Percentiles rank a stretch among this genome's conserved stretches.
These are phyloP conservation scores for Malassezia sp. DNA, from an alignment of 1,284 basidiomycete species.

Conservation along the genomic window DNA sequence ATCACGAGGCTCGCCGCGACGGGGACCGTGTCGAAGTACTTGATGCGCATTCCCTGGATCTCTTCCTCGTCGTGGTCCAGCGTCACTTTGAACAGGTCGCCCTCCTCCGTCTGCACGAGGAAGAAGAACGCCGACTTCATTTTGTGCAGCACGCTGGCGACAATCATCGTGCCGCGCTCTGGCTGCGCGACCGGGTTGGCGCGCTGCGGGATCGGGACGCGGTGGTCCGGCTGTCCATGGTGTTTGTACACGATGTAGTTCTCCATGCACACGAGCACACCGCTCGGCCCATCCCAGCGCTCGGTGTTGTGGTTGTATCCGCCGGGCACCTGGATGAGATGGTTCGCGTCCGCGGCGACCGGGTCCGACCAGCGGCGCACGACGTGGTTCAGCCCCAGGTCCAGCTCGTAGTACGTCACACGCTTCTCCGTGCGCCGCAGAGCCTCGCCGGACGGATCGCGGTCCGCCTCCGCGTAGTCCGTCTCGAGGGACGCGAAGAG, in stretches of 20 bases:
- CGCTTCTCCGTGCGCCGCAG: slow-evolving; percentile 29
- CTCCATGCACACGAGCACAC: slow-evolving; percentile 44
- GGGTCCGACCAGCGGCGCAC: slow-evolving; percentile 43
- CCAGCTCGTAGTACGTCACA: slow-evolving; percentile 46
- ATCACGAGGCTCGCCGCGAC: slow-evolving; percentile 36
- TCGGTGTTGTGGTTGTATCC: slow-evolving; percentile 42
- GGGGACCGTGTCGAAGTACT: slow-evolving; percentile 46
- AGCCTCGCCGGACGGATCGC: slow-evolving; percentile 38
- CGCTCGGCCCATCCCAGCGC: slow-evolving; percentile 44
- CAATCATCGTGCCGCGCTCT: slow-evolving; percentile 32
- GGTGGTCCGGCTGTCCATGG: slow-evolving; percentile 37
- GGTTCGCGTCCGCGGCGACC: slow-evolving; percentile 32
- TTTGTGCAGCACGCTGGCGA: slow-evolving; percentile 42
- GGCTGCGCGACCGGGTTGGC: slow-evolving; percentile 30
- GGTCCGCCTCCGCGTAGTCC: slow-evolving; percentile 43
- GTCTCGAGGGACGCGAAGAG: slow-evolving; percentile 43
- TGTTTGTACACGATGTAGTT: slow-evolving; percentile 45
- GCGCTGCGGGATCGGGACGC: slow-evolving; percentile 42
- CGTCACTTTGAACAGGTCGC: slow-evolving; percentile 45
- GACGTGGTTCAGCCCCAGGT: slow-evolving; percentile 45
- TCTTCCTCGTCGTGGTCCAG: slow-evolving; percentile 46
- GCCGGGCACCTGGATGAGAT: slow-evolving; percentile 42
- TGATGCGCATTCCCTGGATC: slow-evolving; percentile 36
- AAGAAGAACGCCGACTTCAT: slow-evolving; percentile 46
- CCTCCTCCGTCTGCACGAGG: slow-evolving; percentile 41